Conservation (phyloP, 2,329 filamentous ascomycete genomes). For the Fusarium annulatum region DNA sequence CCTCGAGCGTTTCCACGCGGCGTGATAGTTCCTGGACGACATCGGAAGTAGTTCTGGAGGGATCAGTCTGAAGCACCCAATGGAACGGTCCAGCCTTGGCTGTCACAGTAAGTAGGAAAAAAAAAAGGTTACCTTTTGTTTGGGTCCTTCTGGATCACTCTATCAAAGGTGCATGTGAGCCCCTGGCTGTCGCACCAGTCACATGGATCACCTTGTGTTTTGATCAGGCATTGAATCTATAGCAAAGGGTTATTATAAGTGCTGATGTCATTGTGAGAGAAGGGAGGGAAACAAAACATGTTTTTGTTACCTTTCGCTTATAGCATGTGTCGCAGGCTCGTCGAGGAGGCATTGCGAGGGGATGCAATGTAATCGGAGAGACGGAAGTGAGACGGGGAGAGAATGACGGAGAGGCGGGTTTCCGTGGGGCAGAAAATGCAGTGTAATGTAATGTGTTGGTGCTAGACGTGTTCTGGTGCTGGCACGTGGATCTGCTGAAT, state of each 20-base stretch:
- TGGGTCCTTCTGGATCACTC: slow-evolving; percentile 30
- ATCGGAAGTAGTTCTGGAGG: slow-evolving; percentile 21
- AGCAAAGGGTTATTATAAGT: not conserved
- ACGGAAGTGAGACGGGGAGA: slow-evolving; percentile 15
- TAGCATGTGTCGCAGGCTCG: slow-evolving; percentile 35
- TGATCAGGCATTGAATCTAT: slow-evolving; percentile 41
- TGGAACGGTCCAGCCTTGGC: not conserved
- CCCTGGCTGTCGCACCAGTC: slow-evolving; percentile 40
- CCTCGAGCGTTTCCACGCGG: slow-evolving; percentile 34
- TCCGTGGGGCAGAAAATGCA: not conserved
- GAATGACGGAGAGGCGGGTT: slow-evolving; percentile 8
- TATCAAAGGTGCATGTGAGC: slow-evolving; percentile 39
- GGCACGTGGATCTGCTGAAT: slow-evolving; percentile 7
- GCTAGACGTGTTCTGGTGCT: not conserved
- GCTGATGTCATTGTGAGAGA: not conserved
- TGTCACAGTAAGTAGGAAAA: not conserved
- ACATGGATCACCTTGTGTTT: slow-evolving; percentile 26
- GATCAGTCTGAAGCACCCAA: slow-evolving; percentile 5
- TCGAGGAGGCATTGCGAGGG: slow-evolving; percentile 31
- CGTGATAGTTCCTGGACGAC: slow-evolving; percentile 37
- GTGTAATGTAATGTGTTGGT: not conserved
- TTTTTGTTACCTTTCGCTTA: slow-evolving; percentile 34
- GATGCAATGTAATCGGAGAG: slow-evolving; percentile 28
- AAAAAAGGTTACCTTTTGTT: slow-evolving; percentile 29
- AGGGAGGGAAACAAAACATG: not conserved